phyloP scores from a whole-genome alignment of 805 yeast species.

The Teunomyces pallodes region DNA sequence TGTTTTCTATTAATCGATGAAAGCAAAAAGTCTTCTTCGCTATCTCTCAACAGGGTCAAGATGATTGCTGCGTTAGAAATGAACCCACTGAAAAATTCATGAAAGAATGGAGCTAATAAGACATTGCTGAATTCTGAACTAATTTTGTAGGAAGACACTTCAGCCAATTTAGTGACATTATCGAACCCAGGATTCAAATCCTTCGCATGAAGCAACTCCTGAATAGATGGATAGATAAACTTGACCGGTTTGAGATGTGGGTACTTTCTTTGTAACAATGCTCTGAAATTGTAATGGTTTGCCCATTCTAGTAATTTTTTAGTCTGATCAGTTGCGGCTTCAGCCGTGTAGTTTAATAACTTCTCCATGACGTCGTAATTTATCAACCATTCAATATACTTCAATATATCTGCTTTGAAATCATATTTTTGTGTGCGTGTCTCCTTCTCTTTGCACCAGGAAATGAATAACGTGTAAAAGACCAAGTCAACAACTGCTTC shows the following conservation, averaged over 20 bases:
- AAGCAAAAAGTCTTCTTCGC: constrained; percentile 68
- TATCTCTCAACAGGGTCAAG: constrained; percentile 64
- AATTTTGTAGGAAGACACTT: constrained; percentile 16
- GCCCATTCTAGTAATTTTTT: constrained; percentile 38
- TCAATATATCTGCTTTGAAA: constrained; percentile 54
- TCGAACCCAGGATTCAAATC: constrained; percentile 23
- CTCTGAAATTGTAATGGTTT: constrained; percentile 61
- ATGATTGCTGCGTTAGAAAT: constrained; percentile 65
- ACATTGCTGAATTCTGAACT: constrained; percentile 23
- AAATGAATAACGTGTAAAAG: constrained; percentile 57
- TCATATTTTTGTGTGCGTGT: constrained; percentile 45
- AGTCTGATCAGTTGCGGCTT: constrained; percentile 41
- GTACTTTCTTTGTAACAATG: constrained; percentile 62
- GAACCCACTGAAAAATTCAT: constrained; percentile 52
- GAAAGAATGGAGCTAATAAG: constrained; percentile 41
- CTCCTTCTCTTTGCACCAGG: constrained; percentile 61
- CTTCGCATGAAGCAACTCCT: constrained; percentile 26
- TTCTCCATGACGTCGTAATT: constrained; percentile 72
- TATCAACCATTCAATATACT: constrained; percentile 57
- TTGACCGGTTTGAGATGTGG: constrained; percentile 56
- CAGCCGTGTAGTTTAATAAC: constrained; percentile 59
- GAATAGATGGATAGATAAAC: constrained; percentile 48
- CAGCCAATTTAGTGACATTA: constrained; percentile 32
- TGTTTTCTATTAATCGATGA: constrained; percentile 38
- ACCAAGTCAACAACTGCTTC: constrained; percentile 47